Percentiles rank a stretch among this genome's conserved stretches.
Conservation (phyloP, 192 early-diverging fungal species). For the Podila clonocystis region DNA sequence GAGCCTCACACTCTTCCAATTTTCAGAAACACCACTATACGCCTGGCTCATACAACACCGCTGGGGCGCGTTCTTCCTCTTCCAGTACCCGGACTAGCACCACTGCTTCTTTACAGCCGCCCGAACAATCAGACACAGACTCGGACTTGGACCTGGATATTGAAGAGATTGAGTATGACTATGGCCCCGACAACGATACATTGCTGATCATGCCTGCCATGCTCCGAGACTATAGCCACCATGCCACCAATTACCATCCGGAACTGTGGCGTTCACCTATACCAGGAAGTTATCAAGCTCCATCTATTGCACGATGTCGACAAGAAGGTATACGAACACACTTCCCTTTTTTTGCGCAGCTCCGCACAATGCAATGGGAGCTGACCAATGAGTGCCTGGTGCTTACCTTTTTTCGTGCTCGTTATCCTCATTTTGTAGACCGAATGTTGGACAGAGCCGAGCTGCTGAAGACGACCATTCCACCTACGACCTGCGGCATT, state of each 20-base stretch:
- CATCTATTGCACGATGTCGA: slow-evolving; percentile 14
- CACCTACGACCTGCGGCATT: slow-evolving; percentile 46
- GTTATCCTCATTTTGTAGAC: slow-evolving; percentile 7
- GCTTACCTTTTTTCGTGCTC: background rate
- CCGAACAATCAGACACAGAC: background rate
- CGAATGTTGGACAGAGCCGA: slow-evolving; percentile 41
- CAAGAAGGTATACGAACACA: slow-evolving; percentile 26
- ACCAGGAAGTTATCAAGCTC: slow-evolving; percentile 11
- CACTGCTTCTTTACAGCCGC: background rate
- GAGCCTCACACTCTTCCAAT: background rate
- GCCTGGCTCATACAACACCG: too few species aligned
- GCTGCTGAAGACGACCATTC: slow-evolving; percentile 35
- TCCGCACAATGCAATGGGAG: background rate
- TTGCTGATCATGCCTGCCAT: slow-evolving; percentile 47
- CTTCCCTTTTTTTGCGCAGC: background rate
- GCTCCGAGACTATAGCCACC: slow-evolving; percentile 45
- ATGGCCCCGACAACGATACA: slow-evolving; percentile 37
- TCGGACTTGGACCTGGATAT: slow-evolving; percentile 12
- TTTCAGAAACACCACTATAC: background rate
- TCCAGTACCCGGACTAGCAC: background rate
- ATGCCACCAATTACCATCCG: slow-evolving; percentile 48
- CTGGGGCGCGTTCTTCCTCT: too few species aligned
- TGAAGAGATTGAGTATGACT: slow-evolving; percentile 39
- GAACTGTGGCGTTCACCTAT: slow-evolving; percentile 39
- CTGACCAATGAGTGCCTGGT: background rate